Conservation (phyloP, 257 asterid genomes). For the Penstemon newberryi region DNA sequence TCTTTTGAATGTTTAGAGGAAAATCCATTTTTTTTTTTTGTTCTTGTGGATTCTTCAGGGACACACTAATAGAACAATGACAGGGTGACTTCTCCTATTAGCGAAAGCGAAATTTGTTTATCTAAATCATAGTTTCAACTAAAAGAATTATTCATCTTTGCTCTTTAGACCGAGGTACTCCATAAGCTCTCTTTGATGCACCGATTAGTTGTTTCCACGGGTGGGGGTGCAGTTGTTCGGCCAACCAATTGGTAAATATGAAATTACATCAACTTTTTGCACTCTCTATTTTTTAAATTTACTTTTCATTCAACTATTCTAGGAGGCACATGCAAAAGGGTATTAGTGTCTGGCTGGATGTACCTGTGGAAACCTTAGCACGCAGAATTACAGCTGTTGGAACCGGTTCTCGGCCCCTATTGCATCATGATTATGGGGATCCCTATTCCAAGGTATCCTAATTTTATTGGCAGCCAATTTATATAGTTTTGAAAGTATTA, state of each 20-base stretch:
- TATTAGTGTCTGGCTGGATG: conserved; percentile 84
- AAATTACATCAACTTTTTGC: conserved; percentile 18
- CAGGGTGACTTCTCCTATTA: too few species aligned
- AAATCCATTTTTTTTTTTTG: too few species aligned
- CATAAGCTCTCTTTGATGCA: conserved; percentile 67
- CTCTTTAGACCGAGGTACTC: conserved; percentile 66
- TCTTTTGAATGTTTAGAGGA: too few species aligned
- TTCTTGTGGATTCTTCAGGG: too few species aligned
- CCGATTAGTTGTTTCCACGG: conserved; percentile 79
- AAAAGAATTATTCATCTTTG: conserved; percentile 5
- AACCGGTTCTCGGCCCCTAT: conserved; percentile 77
- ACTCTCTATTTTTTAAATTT: conserved; percentile 1
- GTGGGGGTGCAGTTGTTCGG: conserved; percentile 95
- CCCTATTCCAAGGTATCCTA: conserved; percentile 57
- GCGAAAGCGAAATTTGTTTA: too few species aligned
- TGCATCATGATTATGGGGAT: conserved; percentile 72
- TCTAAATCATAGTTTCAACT: too few species aligned
- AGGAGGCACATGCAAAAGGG: conserved; percentile 94
- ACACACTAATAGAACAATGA: too few species aligned
- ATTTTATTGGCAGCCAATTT: too few species aligned
- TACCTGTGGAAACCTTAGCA: conserved; percentile 89
- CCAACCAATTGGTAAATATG: conserved; percentile 76
- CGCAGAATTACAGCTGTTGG: conserved; percentile 72
- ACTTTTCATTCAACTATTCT: conserved; percentile 21
- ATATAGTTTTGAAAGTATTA: too few species aligned